Conservation (phyloP, 2,329 filamentous ascomycete genomes). For the Apiospora phragmitis region DNA sequence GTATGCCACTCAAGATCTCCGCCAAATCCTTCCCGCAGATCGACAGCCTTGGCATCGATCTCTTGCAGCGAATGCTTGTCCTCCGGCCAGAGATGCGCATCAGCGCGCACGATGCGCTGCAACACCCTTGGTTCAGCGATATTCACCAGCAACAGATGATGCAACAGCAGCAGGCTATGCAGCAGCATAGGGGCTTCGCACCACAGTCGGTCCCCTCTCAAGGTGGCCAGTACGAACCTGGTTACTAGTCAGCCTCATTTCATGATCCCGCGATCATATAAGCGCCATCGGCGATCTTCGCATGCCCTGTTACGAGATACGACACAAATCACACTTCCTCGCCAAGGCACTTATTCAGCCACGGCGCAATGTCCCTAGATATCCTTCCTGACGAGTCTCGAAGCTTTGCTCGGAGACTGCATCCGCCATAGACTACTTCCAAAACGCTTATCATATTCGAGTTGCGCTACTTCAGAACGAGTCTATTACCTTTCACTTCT, state of each 20-base stretch:
- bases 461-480: background rate
- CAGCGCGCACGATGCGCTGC: slow-evolving; percentile 80
- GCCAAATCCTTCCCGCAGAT: slow-evolving; percentile 90
- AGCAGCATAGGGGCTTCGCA: slow-evolving; percentile 30
- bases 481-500: background rate
- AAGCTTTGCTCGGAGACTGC: background rate
- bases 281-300: background rate
- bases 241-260: slow-evolving; percentile 23
- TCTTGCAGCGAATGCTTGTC: slow-evolving; percentile 89
- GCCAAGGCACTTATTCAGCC: background rate
- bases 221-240: slow-evolving; percentile 25
- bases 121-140: slow-evolving; percentile 91
- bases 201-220: slow-evolving; percentile 30
- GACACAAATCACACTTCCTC: background rate
- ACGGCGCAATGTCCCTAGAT: background rate
- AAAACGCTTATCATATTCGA: background rate
- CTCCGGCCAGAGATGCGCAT: slow-evolving; percentile 88
- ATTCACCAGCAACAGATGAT: slow-evolving; percentile 55
- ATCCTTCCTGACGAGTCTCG: background rate
- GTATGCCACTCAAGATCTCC: slow-evolving; percentile 88
- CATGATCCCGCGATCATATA: background rate
- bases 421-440: background rate
- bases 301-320: background rate
- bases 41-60: slow-evolving; percentile 81
- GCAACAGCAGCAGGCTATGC: slow-evolving; percentile 34